phyloP scores from a whole-genome alignment of 2,329 filamentous ascomycete genomes.

The Myotisia sp. region DNA sequence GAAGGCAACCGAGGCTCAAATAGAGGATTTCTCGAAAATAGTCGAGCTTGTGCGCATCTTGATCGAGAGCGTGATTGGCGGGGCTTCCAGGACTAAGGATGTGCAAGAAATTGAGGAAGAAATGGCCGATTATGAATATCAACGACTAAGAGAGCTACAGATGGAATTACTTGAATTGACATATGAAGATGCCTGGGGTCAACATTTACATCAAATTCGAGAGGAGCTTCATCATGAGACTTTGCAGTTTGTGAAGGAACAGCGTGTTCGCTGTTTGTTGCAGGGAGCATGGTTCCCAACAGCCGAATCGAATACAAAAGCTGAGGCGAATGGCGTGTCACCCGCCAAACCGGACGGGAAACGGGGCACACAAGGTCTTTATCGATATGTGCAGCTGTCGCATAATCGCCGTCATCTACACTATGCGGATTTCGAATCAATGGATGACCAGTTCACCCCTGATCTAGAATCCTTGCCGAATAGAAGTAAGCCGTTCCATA shows the following conservation, averaged over 20 bases:
- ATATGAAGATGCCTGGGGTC: conserved; percentile 90
- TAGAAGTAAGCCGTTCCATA: conserved; percentile 44
- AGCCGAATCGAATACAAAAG: conserved; percentile 31
- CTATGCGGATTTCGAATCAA: conserved; percentile 67
- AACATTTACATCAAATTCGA: conserved; percentile 76
- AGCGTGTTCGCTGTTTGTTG: conserved; percentile 77
- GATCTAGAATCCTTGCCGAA: conserved; percentile 58
- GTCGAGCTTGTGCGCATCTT: conserved; percentile 81
- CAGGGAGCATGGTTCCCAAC: conserved; percentile 75
- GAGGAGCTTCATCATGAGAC: conserved; percentile 85
- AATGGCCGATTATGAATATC: conserved; percentile 66
- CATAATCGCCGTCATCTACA: conserved; percentile 84
- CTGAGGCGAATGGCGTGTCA: conserved; percentile 27
- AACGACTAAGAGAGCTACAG: conserved; percentile 65
- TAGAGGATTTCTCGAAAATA: conserved; percentile 86
- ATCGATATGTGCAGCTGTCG: conserved; percentile 76
- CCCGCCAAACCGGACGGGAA: conserved; percentile 30
- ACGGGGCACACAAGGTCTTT: conserved; percentile 40
- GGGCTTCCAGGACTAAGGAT: conserved; percentile 66
- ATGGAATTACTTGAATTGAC: conserved; percentile 85
- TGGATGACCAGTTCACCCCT: conserved; percentile 46
- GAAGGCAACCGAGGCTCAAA: conserved; percentile 73
- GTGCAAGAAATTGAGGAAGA: conserved; percentile 82
- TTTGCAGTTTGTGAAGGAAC: conserved; percentile 91
- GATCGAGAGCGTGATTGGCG: conserved; percentile 75